These are phyloP conservation scores for Eimeria praecox DNA, from an alignment of 169 alveolate species.

Conservation along the genomic window DNA sequence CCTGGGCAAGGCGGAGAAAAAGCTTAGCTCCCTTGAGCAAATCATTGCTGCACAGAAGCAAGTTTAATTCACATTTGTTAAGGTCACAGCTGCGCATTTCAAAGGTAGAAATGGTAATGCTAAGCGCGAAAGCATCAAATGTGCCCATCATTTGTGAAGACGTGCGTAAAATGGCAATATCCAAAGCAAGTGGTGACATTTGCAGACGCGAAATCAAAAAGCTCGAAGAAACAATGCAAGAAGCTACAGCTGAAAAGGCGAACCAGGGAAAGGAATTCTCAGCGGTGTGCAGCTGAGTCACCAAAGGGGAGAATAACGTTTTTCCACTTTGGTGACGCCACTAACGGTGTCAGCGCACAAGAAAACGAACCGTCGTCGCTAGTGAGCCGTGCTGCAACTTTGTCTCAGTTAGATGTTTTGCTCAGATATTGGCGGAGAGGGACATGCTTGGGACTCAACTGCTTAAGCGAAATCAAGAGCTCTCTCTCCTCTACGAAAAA, in stretches of 20 bases:
- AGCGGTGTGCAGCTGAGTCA: slow-evolving; percentile 80
- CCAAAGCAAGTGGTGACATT: background rate
- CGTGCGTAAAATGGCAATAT: background rate
- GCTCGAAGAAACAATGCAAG: slow-evolving; percentile 92
- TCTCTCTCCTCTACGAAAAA: slow-evolving; percentile 95
- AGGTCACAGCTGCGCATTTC: background rate
- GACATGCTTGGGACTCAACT: slow-evolving; percentile 95
- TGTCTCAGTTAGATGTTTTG: slow-evolving; percentile 1
- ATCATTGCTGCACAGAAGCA: slow-evolving; percentile 82
- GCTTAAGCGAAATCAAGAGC: slow-evolving; percentile 95
- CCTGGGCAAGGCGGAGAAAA: slow-evolving; percentile 87
- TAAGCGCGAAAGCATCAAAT: background rate
- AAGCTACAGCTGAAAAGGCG: slow-evolving; percentile 92
- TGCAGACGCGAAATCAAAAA: slow-evolving; percentile 89
- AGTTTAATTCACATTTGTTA: background rate
- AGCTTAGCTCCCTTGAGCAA: slow-evolving; percentile 85
- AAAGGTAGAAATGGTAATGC: background rate
- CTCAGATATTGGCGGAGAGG: slow-evolving; percentile 90
- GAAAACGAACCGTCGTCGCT: background rate
- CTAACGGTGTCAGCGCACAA: background rate
- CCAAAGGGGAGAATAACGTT: background rate
- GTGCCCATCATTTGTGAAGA: background rate
- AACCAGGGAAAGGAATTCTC: slow-evolving; percentile 93
- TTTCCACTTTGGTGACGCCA: background rate
- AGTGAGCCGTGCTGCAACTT: background rate